Evolutionary conservation across 306 rosid species (phyloP), one percentile per base, ranked within the genome.

Genomic region (Sesbania bispinosa): DNA sequence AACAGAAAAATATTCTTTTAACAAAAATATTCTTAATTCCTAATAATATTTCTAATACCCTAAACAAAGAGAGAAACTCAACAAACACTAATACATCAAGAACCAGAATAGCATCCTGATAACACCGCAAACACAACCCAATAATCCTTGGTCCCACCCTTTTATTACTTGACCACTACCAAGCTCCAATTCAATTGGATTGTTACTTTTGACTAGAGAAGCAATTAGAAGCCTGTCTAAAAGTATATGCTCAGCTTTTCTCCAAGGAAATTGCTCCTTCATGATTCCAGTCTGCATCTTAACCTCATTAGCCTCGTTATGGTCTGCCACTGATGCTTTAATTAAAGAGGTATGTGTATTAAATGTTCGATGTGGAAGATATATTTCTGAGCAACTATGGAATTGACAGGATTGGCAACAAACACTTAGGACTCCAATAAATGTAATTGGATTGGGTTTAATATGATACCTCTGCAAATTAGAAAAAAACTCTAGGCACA

Each of bases 401-500:
- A 43, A 52, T 33, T 35, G 65, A 67, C 19, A 26, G 29, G 69
- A 69, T 51, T 93, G 97, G 76, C 94, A 90, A 82, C 98, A 93
- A 30, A 97, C 96, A 58, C 89, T 82, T 10, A 90, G 85, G 50
- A 93, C 94, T 27, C 97, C 96, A 0, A 93, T 67, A 77, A 90
- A 90, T 53, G 97, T 93, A 73, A 93, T 90, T 32, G 90, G 82
- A 67, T 86, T 90, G 71, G 86, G 94, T 64, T 84, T 87, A 55
- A 90, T 82, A 42, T 14, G 52, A 55, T 69, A 82, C 75, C 77
- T 73, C 57, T 77, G 90, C 88, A 90, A 67, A 77, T 88, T 86
- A 0, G 86, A 79, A 72, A 93, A 93, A 67, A 93, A 65, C 82
- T 87, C 73, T 6, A 88, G 87, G 69, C 94, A 88, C 75, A 75